phyloP scores from a whole-genome alignment of 306 rosid species.

The Quercus gilva region DNA sequence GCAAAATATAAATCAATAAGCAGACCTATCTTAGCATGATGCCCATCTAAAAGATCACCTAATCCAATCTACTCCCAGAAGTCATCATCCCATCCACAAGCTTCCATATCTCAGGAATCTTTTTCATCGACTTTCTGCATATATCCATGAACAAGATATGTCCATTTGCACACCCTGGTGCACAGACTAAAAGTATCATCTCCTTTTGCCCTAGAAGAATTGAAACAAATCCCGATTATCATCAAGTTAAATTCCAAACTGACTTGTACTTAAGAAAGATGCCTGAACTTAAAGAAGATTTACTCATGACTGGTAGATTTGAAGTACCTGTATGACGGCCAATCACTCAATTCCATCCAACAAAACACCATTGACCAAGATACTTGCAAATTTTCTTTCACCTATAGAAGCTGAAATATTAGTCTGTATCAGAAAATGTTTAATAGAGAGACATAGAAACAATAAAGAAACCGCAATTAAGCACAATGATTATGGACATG shows the following conservation, averaged over 20 bases:
- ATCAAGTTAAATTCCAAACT: conserved; percentile 18
- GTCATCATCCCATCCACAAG: conserved; percentile 98
- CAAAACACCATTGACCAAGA: conserved; percentile 92
- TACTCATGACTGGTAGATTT: conserved; percentile 10
- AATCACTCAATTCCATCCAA: conserved; percentile 99
- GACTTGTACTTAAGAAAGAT: conserved; percentile 22
- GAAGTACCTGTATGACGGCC: conserved; percentile 89
- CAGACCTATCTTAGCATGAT: conserved; percentile 88
- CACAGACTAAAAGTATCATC: conserved; percentile 95
- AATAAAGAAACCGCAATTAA: conserved; percentile 3
- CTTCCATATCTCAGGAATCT: conserved; percentile 79
- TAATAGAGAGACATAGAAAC: conserved; percentile 13
- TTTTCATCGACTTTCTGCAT: conserved; percentile 68
- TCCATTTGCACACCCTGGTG: conserved; percentile 97
- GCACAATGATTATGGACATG: too few species aligned
- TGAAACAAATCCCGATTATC: conserved; percentile 5
- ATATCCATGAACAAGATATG: conserved; percentile 97
- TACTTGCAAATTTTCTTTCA: conserved; percentile 89
- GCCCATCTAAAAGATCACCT: conserved; percentile 90
- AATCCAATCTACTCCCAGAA: conserved; percentile 99
- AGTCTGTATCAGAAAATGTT: conserved; percentile 19
- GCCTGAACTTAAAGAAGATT: conserved; percentile 11
- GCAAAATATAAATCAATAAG: conserved; percentile 11
- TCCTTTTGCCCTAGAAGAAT: conserved; percentile 73
- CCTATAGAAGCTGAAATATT: conserved; percentile 88